Conservation (phyloP, 768 basidiomycete genomes). For the Coprinellus micaceus region DNA sequence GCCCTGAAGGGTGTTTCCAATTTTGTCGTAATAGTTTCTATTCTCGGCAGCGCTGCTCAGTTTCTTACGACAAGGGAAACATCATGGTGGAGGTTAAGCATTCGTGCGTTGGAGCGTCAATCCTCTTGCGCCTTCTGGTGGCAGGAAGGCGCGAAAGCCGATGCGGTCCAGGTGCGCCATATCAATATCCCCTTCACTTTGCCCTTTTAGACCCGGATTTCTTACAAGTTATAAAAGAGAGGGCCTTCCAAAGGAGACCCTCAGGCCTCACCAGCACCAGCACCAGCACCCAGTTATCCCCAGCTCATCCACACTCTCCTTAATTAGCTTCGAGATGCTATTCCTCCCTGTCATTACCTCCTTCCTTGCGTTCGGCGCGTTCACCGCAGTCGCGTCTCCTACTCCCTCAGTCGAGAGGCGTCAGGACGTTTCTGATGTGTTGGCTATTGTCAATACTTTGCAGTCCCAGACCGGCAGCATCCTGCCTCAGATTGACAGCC, state of each 20-base stretch:
- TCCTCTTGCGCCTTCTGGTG: not conserved
- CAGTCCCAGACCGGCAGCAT: constrained; percentile 5
- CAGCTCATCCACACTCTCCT: not conserved
- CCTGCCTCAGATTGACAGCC: constrained; percentile 11
- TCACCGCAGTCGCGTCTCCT: constrained; percentile 1
- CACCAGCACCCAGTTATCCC: not conserved
- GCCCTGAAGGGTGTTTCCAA: not conserved
- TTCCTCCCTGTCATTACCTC: not conserved
- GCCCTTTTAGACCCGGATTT: no score
- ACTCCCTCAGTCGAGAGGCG: constrained; percentile 2
- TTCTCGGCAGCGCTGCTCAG: not conserved
- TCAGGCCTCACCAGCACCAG: not conserved
- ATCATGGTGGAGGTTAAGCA: no score
- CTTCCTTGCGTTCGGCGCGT: constrained; percentile 8
- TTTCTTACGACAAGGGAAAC: no score
- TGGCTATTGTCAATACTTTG: constrained; percentile 3
- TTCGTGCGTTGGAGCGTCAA: not conserved
- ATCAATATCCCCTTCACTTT: no score
- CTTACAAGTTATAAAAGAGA: not conserved
- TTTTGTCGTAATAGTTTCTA: not conserved
- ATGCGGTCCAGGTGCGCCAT: not conserved
- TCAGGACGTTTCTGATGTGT: not conserved
- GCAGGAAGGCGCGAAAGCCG: not conserved
- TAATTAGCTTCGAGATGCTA: constrained; percentile 2
- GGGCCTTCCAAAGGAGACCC: not conserved